phyloP scores from a whole-genome alignment of 1,284 basidiomycete species.

The Papiliotrema flavescens region DNA sequence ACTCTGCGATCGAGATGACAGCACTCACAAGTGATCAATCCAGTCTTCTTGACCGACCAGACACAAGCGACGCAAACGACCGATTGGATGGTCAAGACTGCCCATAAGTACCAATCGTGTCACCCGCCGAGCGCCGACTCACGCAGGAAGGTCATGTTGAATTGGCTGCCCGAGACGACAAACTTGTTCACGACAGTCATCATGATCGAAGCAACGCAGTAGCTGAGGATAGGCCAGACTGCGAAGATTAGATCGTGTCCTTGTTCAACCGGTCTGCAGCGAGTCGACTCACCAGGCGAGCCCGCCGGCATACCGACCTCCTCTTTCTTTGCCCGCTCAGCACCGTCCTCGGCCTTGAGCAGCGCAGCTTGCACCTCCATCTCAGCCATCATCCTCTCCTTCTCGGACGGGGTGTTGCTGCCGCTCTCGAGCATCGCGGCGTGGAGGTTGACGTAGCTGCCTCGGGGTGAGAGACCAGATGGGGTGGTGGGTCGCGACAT shows the following conservation, averaged over 20 bases:
- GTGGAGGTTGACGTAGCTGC: constrained; percentile 32
- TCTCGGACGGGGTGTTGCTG: constrained; percentile 15
- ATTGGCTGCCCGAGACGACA: constrained; percentile 87
- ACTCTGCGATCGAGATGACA: neutral
- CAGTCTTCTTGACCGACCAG: constrained; percentile 64
- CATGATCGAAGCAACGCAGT: constrained; percentile 89
- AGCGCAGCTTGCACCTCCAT: constrained; percentile 23
- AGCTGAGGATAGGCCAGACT: constrained; percentile 70
- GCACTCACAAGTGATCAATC: constrained; percentile 68
- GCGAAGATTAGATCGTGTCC: constrained; percentile 11
- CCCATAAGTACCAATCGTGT: neutral
- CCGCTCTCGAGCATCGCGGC: constrained; percentile 9
- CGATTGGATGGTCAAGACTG: constrained; percentile 83
- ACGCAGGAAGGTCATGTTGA: constrained; percentile 93
- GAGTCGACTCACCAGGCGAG: constrained; percentile 24
- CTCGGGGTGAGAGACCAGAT: constrained; percentile 25
- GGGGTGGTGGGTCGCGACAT: constrained; percentile 28
- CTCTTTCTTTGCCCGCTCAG: constrained; percentile 29
- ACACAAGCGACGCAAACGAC: constrained; percentile 80
- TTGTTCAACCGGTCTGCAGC: constrained; percentile 8
- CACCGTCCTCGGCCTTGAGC: constrained; percentile 20
- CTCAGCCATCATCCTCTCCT: constrained; percentile 27
- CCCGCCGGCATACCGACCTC: constrained; percentile 27
- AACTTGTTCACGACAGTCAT: constrained; percentile 98
- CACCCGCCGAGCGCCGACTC: constrained; percentile 4